Evolutionary conservation across 2,329 filamentous ascomycete genomes (phyloP).

Genomic region (Cercospora sp.): DNA sequence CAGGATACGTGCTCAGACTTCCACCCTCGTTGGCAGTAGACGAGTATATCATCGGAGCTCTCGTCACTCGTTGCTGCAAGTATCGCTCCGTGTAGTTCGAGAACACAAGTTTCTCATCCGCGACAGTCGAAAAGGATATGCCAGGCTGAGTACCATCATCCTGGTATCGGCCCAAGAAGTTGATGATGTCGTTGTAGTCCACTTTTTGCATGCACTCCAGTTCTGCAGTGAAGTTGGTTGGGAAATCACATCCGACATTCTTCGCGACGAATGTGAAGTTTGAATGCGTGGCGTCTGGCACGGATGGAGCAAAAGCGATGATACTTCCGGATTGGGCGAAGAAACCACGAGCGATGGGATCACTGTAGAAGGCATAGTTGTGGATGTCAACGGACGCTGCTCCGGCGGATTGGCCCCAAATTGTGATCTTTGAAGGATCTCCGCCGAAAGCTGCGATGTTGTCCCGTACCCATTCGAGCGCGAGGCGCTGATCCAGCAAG

Average conservation of each 20-base stretch:
- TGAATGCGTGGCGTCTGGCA: conserved; percentile 24
- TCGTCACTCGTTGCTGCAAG: conserved; percentile 38
- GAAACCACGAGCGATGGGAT: conserved; percentile 41
- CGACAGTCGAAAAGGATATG: conserved; percentile 32
- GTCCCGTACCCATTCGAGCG: conserved; percentile 43
- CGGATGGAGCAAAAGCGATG: conserved; percentile 27
- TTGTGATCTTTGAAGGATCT: conserved; percentile 41
- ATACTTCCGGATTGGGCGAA: conserved; percentile 46
- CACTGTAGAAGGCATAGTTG: conserved; percentile 36
- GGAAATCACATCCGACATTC: conserved; percentile 39
- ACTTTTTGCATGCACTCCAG: conserved; percentile 43
- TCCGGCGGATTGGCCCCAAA: conserved; percentile 42
- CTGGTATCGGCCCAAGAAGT: conserved; percentile 3
- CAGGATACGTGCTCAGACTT: conserved; percentile 1
- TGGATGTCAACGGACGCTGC: conserved; percentile 32
- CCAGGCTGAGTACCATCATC: conserved; percentile 1
- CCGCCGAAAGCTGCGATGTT: conserved; percentile 48
- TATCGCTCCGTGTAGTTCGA: conserved; percentile 26
- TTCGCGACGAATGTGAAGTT: conserved; percentile 45
- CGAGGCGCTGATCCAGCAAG: conserved; percentile 43
- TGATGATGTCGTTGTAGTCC: background rate
- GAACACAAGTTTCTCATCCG: conserved; percentile 32
- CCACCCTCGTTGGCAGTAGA: conserved; percentile 5
- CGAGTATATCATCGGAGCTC: conserved; percentile 22
- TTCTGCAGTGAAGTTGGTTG: conserved; percentile 30